These are phyloP conservation scores for Diaporthe velutina DNA, from an alignment of 2,329 filamentous ascomycete genomes.

Conservation along the genomic window DNA sequence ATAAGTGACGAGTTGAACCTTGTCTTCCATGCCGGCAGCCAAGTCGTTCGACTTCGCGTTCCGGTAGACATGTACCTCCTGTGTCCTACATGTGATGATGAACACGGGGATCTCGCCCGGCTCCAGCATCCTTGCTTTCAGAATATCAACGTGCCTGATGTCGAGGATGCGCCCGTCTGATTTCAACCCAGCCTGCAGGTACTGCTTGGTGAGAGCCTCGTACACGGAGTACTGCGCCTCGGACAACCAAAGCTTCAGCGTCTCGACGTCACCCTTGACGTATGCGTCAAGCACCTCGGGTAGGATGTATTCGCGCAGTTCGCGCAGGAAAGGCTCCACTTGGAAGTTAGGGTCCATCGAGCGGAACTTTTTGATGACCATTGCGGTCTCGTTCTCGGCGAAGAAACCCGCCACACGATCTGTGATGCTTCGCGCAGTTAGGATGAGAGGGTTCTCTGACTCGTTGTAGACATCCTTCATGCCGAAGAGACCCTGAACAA, in stretches of 20 bases:
- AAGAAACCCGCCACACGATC: constrained; percentile 96
- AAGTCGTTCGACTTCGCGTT: constrained; percentile 91
- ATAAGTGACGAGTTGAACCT: constrained; percentile 97
- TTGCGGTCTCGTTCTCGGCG: constrained; percentile 96
- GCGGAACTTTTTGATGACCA: constrained; percentile 98
- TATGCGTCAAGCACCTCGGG: constrained; percentile 98
- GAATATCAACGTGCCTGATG: constrained; percentile 92
- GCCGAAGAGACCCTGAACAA: constrained; percentile 89
- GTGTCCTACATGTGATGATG: constrained; percentile 95
- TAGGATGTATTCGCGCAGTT: constrained; percentile 97
- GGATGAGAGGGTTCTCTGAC: constrained; percentile 95
- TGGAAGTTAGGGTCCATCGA: constrained; percentile 96
- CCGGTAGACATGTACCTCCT: constrained; percentile 97
- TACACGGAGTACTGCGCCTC: constrained; percentile 98
- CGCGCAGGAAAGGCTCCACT: constrained; percentile 92
- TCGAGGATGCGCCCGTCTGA: constrained; percentile 96
- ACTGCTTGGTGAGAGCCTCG: constrained; percentile 95
- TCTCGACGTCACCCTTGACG: constrained; percentile 93
- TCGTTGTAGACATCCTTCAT: constrained; percentile 92
- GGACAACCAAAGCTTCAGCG: constrained; percentile 93
- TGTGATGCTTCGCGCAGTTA: constrained; percentile 92
- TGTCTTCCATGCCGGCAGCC: constrained; percentile 98
- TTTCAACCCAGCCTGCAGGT: constrained; percentile 91
- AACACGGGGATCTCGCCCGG: constrained; percentile 94
- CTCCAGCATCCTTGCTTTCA: constrained; percentile 84